These are phyloP conservation scores for Coniosporium tulheliwenetii DNA, from an alignment of 2,329 filamentous ascomycete genomes.

Conservation along the genomic window DNA sequence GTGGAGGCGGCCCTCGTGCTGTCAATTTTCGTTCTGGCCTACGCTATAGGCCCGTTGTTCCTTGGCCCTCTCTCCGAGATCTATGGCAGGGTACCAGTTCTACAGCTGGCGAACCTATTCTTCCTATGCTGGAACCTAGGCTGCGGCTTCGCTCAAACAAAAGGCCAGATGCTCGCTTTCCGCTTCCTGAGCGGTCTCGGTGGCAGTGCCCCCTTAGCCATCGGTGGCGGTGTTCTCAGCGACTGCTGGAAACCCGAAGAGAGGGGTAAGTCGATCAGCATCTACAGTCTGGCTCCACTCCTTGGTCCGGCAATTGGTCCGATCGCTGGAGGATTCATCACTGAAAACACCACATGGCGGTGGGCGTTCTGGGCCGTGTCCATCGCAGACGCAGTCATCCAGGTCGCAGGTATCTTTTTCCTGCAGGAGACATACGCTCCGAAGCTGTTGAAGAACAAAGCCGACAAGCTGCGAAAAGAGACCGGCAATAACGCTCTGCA, in stretches of 20 bases:
- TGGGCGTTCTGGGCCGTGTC: constrained; percentile 59
- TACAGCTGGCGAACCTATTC: constrained; percentile 21
- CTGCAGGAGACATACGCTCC: constrained; percentile 52
- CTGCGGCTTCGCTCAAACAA: constrained; percentile 21
- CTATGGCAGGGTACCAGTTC: constrained; percentile 19
- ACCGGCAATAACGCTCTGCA: constrained; percentile 45
- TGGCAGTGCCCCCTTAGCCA: constrained; percentile 20
- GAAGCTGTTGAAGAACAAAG: constrained; percentile 43
- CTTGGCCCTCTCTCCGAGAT: constrained; percentile 21
- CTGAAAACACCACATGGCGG: constrained; percentile 49
- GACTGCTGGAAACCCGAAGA: constrained; percentile 47
- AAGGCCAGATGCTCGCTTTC: constrained; percentile 17
- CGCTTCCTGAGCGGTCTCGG: constrained; percentile 21
- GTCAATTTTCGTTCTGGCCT: constrained; percentile 23
- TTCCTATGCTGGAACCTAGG: constrained; percentile 22
- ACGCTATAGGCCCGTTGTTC: constrained; percentile 22
- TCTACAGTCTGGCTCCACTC: constrained; percentile 48
- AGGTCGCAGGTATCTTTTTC: constrained; percentile 45
- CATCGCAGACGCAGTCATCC: constrained; percentile 45
- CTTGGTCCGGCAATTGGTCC: constrained; percentile 52
- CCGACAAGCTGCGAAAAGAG: constrained; percentile 37
- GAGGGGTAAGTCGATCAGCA: constrained; percentile 44
- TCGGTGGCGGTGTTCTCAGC: constrained; percentile 23
- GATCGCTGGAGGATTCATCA: constrained; percentile 49
- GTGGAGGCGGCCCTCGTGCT: constrained; percentile 17